Percentiles rank a stretch among this genome's conserved stretches.
Conservation (phyloP, 345 rosid species). For the Jatropha curcas region DNA sequence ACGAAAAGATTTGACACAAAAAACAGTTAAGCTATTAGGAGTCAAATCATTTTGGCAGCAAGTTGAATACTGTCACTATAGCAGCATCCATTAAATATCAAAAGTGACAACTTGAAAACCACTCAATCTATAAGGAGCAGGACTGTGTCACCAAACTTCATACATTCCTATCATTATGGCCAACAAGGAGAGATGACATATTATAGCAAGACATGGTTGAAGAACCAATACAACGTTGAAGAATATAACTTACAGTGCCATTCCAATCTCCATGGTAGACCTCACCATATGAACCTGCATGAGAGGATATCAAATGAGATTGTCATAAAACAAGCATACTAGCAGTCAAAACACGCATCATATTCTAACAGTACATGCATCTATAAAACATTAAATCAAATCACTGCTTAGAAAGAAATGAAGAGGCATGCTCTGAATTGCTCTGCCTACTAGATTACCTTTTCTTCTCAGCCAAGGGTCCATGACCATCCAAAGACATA, state of each 20-base stretch:
- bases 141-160: neutral
- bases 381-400: neutral
- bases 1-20: neutral
- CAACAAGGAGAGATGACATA: neutral
- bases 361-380: neutral
- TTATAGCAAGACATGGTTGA: neutral
- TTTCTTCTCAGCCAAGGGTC: neutral
- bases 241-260: conserved; percentile 77
- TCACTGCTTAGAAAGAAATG: neutral
- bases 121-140: neutral
- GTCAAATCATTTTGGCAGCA: conserved; percentile 3
- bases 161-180: neutral
- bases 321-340: conserved; percentile 4
- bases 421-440: neutral
- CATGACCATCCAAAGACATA: neutral
- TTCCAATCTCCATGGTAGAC: conserved; percentile 90
- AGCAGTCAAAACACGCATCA: conserved; percentile 9
- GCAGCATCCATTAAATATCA: neutral
- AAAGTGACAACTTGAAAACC: neutral
- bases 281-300: conserved; percentile 93
- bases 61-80: neutral
- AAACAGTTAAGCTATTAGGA: conserved; percentile 2
- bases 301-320: conserved; percentile 17
- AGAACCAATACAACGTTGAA: neutral
- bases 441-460: neutral